Base-by-base conservation (phyloP, 1,284 basidiomycete genomes). In the Heterobasidion annosum region DNA sequence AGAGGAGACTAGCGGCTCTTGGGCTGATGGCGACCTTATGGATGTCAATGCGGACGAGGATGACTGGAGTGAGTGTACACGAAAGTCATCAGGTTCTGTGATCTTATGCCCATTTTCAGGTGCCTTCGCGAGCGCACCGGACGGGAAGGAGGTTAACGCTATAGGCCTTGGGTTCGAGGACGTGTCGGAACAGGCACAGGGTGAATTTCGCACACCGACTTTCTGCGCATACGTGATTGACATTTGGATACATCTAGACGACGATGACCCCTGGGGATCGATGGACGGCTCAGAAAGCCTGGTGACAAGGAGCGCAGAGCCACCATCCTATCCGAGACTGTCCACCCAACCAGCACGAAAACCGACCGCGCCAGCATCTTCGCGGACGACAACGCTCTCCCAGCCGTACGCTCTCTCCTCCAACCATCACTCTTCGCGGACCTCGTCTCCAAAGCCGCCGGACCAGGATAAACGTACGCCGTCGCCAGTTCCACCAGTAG, bases 21-120 rank as follows among this genome's bases (percentile, higher is more conserved):
- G 83, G 3, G 76, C 25, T 25, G 25, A 68, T 50, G 83, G 82
- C 33, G 90, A 96, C 67, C 68, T 96, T 54, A 95, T 96, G 68
- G 93, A 97, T 62, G 83, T 97, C 8, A 86, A 93, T 65, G 92
- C 89, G 0, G 93, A 97, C 62, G 79, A 85, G 35, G 93, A 87
- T 64, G 94, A 97, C 66, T 97, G 94, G 94, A 88, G 91, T 90
- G 64, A 65, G 79, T 74, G 8, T 40, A 48, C 16, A 33, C 52
- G 53, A 16, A 40, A 48, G 13, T 47, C 32, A 5, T 34, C 42
- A 34, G 12, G 19, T 34, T 10, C 19, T 46, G 8, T 51, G 25
- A 43, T 48, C 49, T 61, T 40, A 57, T 25, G 45, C 37, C 25
- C 8, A n/a, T 43, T 47, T 48, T 10, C 52, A 93, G 91, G 82